Base-by-base conservation (phyloP, 1,284 basidiomycete genomes). In the Puccinia polysora region DNA sequence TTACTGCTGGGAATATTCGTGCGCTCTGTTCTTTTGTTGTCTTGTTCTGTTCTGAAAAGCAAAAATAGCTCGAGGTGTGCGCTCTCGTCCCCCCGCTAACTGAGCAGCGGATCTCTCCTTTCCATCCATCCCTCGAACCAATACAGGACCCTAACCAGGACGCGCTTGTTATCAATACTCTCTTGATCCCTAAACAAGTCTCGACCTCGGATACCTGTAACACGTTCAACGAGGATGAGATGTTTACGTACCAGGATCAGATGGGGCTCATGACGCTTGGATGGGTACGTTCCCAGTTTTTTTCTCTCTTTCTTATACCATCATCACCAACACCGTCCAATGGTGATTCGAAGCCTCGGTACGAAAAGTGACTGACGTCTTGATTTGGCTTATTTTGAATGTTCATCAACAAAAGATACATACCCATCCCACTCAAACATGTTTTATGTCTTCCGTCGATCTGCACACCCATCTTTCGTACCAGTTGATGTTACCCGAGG, bases 391-490 rank as follows among this genome's bases (percentile, higher is more conserved):
- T 62, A 28, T 43, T n/a, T 40, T 10, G 3, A 2, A 20, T 23
- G n/a, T 12, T 10, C n/a, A 4, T 20, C 20, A 7, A 15, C 34
- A 30, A 36, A 62, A 91, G 89, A 93, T 93, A 75, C 91, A 94
- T 81, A 94, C 91, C 0, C 91, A 94, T 79, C 91, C 91, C 0
- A 88, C 89, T 15, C 91, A 93, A 76, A 88, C 87, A 67, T 93
- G 90, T 74, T 81, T 82, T 75, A 62, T 93, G 87, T 90, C 88
- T 6, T 91, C 89, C 25, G 86, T 91, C 12, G 91, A 93, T 79
- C 80, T 94, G 47, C 91, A 94, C 77, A 93, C 90, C 1, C 91
- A 94, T 78, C 87, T 88, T 1, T 86, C 85, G 5, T 94, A 91
- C 81, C 91, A 94, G 76, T 80, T 85, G 28, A 90, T 91, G 86